Evolutionary conservation across 2,329 filamentous ascomycete genomes (phyloP), one percentile per base, ranked within the genome.

Genomic region (Acrodontium crateriforme): DNA sequence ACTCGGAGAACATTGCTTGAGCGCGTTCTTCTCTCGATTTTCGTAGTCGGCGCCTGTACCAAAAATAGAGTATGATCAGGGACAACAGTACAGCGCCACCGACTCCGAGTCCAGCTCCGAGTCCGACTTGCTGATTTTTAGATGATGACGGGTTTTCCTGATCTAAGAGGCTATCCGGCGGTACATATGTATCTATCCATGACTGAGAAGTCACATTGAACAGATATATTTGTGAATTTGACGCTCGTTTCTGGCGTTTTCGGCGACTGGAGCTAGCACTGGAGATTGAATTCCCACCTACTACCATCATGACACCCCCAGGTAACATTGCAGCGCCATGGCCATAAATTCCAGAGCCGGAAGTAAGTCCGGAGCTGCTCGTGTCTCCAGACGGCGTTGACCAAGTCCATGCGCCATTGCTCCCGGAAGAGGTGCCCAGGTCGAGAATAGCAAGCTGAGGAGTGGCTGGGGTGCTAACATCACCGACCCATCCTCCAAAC

Each of bases 401-500:
- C 80, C 81, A 89, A 36, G 62, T 55, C 81, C 81, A 87, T 17
- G 70, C 62, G 16, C 58, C 59, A 29, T 46, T 41, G 9, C 62
- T 62, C 6, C 75, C 78, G 46, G 81, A 89, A 3, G 74, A 74
- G 35, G 75, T 67, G 5, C 77, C 81, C 32, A 94, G 63, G 32
- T 81, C 63, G 3, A 95, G 59, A 3, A 94, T 56, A 0, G 72
- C 79, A 15, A 95, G 61, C 47, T 93, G 83, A 1, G 89, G 89
- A 16, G 74, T 63, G 0, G 89, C 89, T 2, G 85, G 69, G 17
- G 74, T 78, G 6, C 60, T 66, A 0, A 78, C 64, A 45, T 91
- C 74, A 3, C 85, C 87, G 4, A 94, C 83, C 89, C 89, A 98
- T 2, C 89, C 89, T 12, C 89, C 89, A 34, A 84, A 65, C 1